A percentile compares a stretch with the other conserved stretches of the same genome.
Conservation (phyloP, 495 filamentous ascomycete genomes). For the Trichoderma orchidacearum region DNA sequence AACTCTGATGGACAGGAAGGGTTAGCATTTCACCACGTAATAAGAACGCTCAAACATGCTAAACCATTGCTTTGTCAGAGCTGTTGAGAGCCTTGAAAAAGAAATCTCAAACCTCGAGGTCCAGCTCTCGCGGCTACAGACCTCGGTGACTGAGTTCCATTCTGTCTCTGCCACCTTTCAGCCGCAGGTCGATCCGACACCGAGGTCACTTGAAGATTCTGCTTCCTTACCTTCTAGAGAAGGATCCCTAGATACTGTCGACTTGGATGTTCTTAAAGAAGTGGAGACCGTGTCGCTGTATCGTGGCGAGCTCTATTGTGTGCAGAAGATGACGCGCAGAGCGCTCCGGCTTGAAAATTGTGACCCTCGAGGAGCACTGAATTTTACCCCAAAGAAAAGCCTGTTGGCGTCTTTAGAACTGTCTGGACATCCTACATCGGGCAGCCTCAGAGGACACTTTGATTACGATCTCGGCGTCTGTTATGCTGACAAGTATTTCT, state of each 20-base stretch:
- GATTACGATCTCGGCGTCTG: background rate
- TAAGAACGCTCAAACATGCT: background rate
- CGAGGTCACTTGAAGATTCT: background rate
- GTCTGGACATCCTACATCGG: background rate
- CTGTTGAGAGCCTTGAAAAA: background rate
- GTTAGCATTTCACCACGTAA: background rate
- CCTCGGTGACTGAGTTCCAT: background rate
- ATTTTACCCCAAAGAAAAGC: background rate
- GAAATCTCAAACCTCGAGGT: background rate
- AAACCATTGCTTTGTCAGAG: background rate
- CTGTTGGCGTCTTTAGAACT: background rate
- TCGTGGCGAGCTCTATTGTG: background rate
- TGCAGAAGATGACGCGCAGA: background rate
- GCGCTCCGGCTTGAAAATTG: background rate
- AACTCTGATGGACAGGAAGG: background rate
- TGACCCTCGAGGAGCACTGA: background rate
- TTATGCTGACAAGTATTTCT: background rate
- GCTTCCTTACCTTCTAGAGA: background rate
- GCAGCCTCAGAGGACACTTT: background rate
- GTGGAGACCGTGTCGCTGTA: background rate
- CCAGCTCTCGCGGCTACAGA: background rate
- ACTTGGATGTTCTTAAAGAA: background rate
- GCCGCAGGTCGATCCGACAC: background rate
- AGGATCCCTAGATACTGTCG: background rate
- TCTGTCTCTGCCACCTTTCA: background rate